Evolutionary conservation across 2,329 filamentous ascomycete genomes (phyloP).

Genomic region (Diaporthe sp.): DNA sequence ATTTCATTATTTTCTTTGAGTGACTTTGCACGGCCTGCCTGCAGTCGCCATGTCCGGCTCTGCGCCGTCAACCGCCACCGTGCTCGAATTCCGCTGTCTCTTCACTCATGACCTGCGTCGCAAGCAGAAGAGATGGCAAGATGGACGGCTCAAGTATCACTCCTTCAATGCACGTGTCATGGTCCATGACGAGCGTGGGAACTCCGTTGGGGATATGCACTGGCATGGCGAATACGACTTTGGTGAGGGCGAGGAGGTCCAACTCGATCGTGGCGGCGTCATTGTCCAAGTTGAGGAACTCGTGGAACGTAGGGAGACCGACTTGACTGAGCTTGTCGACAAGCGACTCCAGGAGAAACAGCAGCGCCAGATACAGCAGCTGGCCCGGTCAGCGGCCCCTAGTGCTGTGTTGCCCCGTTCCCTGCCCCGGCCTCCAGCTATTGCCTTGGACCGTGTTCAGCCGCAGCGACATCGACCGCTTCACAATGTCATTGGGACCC

Average conservation of each 20-base stretch:
- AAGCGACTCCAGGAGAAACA: constrained; percentile 74
- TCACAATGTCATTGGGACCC: constrained; percentile 75
- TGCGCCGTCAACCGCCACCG: constrained; percentile 76
- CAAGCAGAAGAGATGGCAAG: constrained; percentile 94
- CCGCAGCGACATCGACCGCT: constrained; percentile 59
- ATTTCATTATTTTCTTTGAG: not conserved
- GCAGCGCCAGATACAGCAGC: constrained; percentile 61
- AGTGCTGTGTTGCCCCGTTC: constrained; percentile 45
- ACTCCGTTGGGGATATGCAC: constrained; percentile 88
- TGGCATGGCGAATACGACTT: constrained; percentile 80
- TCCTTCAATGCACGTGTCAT: constrained; percentile 92
- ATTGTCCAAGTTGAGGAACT: constrained; percentile 86
- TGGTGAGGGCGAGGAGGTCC: constrained; percentile 85
- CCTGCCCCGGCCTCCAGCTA: constrained; percentile 44
- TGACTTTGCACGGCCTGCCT: constrained; percentile 19
- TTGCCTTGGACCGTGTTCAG: constrained; percentile 53
- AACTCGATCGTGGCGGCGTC: constrained; percentile 80
- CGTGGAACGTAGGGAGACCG: constrained; percentile 80
- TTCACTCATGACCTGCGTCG: constrained; percentile 88
- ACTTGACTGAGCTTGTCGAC: constrained; percentile 81
- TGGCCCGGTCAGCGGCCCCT: constrained; percentile 52
- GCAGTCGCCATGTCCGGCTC: constrained; percentile 34
- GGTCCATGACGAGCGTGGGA: constrained; percentile 87
- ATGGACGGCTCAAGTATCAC: constrained; percentile 89
- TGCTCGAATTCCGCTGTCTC: constrained; percentile 87